Percentiles rank a stretch among this genome's conserved stretches.
Conservation (phyloP, 208 protist genomes). For the Angomonas ambiguus region DNA sequence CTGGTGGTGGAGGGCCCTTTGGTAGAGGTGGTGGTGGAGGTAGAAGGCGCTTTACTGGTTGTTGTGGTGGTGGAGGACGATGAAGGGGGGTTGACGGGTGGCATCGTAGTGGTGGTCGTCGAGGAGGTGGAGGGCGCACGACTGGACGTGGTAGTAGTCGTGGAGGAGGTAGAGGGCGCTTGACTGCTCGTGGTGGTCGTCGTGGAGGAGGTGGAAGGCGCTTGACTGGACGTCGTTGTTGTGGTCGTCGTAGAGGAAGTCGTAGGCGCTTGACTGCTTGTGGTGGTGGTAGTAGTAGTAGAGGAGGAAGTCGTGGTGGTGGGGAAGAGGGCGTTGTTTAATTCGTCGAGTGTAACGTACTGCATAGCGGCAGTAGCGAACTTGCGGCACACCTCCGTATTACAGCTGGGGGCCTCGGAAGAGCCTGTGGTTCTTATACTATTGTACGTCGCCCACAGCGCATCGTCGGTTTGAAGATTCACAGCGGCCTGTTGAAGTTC, state of each 20-base stretch:
- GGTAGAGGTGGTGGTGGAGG: background rate
- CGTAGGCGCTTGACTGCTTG: background rate
- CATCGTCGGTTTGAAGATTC: constrained; percentile 10
- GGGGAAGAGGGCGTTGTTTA: constrained; percentile 10
- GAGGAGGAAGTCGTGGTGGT: constrained; percentile 4
- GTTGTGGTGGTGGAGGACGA: too few relatives aligned
- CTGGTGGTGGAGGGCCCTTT: background rate
- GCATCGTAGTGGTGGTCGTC: constrained; percentile 7
- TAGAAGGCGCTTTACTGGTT: too few relatives aligned
- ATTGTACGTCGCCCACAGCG: constrained; percentile 22
- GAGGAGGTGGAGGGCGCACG: too few relatives aligned
- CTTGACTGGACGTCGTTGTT: background rate
- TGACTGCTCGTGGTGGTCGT: constrained; percentile 10
- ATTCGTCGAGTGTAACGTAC: constrained; percentile 9
- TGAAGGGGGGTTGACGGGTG: constrained; percentile 3
- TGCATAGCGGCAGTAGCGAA: constrained; percentile 30
- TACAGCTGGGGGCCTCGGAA: constrained; percentile 17
- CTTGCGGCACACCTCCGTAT: constrained; percentile 23
- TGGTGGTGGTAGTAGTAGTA: constrained; percentile 8
- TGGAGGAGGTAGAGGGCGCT: too few relatives aligned
- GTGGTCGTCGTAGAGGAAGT: constrained; percentile 11
- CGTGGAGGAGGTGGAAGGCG: background rate
- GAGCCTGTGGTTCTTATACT: constrained; percentile 2
- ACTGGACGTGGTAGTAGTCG: too few relatives aligned
- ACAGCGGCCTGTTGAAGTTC: constrained; percentile 8